Evolutionary conservation across 208 protist species (phyloP).

Genomic region (Porcisia hertigi): DNA sequence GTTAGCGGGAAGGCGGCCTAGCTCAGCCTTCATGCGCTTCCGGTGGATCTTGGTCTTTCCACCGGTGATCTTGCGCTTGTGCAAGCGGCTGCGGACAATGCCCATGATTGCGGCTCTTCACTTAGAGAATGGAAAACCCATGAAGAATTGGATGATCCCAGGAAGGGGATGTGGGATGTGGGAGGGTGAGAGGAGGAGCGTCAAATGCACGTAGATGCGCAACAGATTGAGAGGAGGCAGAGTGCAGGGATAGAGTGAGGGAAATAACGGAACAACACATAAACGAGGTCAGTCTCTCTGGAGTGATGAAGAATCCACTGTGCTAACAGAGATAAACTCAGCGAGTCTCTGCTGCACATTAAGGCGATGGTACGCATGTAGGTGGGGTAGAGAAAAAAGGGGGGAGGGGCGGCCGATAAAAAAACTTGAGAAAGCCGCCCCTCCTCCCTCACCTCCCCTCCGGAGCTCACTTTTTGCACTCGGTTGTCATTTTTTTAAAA

Average conservation of each 20-base stretch:
- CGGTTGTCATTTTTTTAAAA: no score
- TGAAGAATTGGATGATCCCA: no score
- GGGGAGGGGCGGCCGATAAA: no score
- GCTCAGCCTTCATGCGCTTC: conserved; percentile 97
- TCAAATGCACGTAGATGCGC: neutral
- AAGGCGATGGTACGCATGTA: neutral
- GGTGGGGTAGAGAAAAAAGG: neutral
- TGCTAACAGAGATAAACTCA: neutral
- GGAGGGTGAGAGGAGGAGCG: neutral
- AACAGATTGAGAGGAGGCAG: neutral
- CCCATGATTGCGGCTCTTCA: conserved; percentile 82
- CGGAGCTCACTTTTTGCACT: neutral
- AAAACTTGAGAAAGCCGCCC: no score
- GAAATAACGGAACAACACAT: no score
- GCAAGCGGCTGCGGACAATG: conserved; percentile 96
- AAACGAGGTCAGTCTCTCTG: neutral
- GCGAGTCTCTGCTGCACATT: neutral
- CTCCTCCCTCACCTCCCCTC: no score
- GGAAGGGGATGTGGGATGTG: neutral
- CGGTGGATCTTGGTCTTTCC: conserved; percentile 93
- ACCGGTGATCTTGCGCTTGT: conserved; percentile 99
- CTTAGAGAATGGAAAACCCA: neutral
- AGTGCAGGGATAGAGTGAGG: neutral
- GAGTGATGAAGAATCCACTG: no score
- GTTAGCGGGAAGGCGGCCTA: conserved; percentile 96